These are phyloP conservation scores for Oidium heveae DNA, from an alignment of 2,329 filamentous ascomycete genomes.

Conservation along the genomic window DNA sequence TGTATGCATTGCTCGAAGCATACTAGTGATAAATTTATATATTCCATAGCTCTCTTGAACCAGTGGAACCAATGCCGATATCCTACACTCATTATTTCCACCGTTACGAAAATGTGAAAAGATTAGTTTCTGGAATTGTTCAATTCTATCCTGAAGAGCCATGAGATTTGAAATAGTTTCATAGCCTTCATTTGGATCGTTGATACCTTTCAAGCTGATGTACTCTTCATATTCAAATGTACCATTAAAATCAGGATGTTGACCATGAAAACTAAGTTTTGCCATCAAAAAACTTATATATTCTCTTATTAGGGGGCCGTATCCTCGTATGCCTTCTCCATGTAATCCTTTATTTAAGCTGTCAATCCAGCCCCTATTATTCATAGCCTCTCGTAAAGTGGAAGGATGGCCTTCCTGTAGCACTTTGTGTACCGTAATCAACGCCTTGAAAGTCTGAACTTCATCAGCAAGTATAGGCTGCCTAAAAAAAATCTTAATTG, in stretches of 20 bases:
- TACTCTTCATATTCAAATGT: slow-evolving; percentile 99
- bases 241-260: slow-evolving; percentile 94
- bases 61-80: slow-evolving; percentile 74
- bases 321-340: slow-evolving; percentile 70
- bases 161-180: slow-evolving; percentile 95
- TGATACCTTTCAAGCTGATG: slow-evolving; percentile 90
- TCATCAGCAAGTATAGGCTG: slow-evolving; percentile 97
- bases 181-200: slow-evolving; percentile 92
- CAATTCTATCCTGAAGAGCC: slow-evolving; percentile 92
- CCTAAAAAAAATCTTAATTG: slow-evolving; percentile 19
- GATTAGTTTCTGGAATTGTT: slow-evolving; percentile 93
- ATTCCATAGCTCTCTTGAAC: slow-evolving; percentile 98
- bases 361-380: slow-evolving; percentile 76
- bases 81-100: slow-evolving; percentile 87
- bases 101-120: slow-evolving; percentile 88
- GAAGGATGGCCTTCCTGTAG: slow-evolving; percentile 87
- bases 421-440: slow-evolving; percentile 94
- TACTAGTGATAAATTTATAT: slow-evolving; percentile 99
- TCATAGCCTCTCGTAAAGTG: slow-evolving; percentile 67
- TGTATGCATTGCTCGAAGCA: slow-evolving; percentile 93
- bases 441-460: slow-evolving; percentile 93
- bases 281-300: slow-evolving; percentile 90
- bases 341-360: slow-evolving; percentile 62
- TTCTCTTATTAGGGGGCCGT: slow-evolving; percentile 79
- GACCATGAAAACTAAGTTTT: slow-evolving; percentile 87